Evolutionary conservation across 805 yeast species (phyloP).

Genomic region (Candida boidinii): DNA sequence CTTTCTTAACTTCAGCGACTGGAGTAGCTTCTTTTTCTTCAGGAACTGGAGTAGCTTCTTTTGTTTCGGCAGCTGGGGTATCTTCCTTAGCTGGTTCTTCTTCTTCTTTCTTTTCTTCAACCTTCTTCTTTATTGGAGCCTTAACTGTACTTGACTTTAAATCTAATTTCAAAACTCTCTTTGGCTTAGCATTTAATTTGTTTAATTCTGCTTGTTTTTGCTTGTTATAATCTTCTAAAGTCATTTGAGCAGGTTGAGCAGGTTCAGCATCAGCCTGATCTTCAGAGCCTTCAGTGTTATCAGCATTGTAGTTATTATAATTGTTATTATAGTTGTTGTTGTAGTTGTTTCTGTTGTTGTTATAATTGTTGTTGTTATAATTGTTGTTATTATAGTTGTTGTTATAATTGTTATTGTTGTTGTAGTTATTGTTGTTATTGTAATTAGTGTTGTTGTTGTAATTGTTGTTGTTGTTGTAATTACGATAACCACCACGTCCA

Average conservation of each 20-base stretch:
- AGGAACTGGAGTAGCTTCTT: slow-evolving; percentile 8
- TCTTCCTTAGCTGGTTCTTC: slow-evolving; percentile 13
- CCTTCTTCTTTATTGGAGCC: slow-evolving; percentile 34
- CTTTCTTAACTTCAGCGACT: slow-evolving; percentile 6
- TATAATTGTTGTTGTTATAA: slow-evolving; percentile 12
- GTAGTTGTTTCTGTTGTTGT: slow-evolving; percentile 13
- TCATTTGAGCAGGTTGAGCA: slow-evolving; percentile 42
- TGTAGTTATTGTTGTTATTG: slow-evolving; percentile 15
- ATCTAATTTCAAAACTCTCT: slow-evolving; percentile 60
- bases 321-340: slow-evolving; percentile 18
- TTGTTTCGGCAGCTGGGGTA: slow-evolving; percentile 20
- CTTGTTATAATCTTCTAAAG: slow-evolving; percentile 76
- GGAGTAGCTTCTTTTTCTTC: slow-evolving; percentile 7
- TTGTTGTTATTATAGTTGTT: slow-evolving; percentile 21
- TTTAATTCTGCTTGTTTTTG: slow-evolving; percentile 41
- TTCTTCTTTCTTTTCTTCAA: slow-evolving; percentile 32
- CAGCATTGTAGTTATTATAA: slow-evolving; percentile 14
- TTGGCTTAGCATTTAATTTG: slow-evolving; percentile 41
- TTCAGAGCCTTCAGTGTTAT: slow-evolving; percentile 10
- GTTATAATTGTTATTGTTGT: slow-evolving; percentile 14
- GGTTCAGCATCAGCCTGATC: slow-evolving; percentile 9
- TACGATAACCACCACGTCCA: no score
- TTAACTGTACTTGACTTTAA: slow-evolving; percentile 48
- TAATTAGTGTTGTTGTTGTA: slow-evolving; percentile 17
- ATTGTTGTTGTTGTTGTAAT: slow-evolving; percentile 17